Conservation (phyloP, 73 alveolate genomes). For the Stentor coeruleus region DNA sequence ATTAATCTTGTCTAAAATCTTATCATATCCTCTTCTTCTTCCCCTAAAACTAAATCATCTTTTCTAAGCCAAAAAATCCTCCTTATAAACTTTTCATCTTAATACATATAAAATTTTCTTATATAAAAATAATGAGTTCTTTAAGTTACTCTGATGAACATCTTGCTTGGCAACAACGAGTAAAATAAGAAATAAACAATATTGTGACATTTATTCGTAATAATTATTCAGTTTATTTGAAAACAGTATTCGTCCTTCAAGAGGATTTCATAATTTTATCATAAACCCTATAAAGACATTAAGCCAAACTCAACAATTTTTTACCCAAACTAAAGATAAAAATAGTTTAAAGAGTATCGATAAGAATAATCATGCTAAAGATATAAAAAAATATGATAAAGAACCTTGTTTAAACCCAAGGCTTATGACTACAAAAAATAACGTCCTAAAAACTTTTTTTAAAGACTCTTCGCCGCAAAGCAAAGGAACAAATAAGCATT, state of each 20-base stretch:
- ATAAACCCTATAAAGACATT: background rate
- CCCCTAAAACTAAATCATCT: too few species aligned
- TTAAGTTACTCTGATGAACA: slow-evolving; percentile 4
- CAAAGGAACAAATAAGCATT: background rate
- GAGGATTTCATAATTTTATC: too few species aligned
- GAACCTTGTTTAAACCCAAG: background rate
- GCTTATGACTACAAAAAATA: background rate
- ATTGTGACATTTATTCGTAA: background rate
- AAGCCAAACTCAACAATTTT: background rate
- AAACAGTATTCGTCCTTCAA: too few species aligned
- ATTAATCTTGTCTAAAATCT: background rate
- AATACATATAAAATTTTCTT: background rate
- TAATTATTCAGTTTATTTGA: background rate
- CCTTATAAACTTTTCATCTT: background rate
- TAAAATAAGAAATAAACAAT: background rate
- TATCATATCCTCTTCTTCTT: background rate
- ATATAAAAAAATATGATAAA: background rate
- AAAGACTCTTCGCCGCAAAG: background rate
- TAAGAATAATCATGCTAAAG: background rate
- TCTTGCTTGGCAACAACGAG: slow-evolving; percentile 27
- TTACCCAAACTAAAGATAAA: background rate
- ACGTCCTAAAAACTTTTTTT: background rate
- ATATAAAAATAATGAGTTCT: background rate
- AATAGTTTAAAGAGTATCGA: background rate
- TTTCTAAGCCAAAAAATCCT: background rate